Evolutionary conservation across 257 asterid species (phyloP).

Genomic region (Solanum lignicaule): DNA sequence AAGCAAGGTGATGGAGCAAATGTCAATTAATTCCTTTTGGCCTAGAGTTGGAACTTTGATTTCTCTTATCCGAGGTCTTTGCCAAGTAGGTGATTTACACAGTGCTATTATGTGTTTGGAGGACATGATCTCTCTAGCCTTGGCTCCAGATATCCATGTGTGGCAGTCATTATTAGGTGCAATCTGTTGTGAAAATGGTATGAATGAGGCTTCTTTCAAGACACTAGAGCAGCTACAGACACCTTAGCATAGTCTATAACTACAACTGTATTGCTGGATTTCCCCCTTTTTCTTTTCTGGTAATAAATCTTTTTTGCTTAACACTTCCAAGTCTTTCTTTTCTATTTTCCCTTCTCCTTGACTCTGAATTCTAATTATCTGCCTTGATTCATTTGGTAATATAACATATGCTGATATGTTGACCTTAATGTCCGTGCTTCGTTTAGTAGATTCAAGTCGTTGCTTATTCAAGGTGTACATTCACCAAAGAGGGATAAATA

Average conservation of each 20-base stretch:
- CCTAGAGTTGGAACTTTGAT: slow-evolving; percentile 41
- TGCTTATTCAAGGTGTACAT: not conserved
- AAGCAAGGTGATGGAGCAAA: slow-evolving; percentile 55
- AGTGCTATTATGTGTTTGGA: slow-evolving; percentile 70
- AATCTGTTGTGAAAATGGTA: slow-evolving; percentile 29
- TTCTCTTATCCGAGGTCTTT: slow-evolving; percentile 53
- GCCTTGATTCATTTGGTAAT: not conserved
- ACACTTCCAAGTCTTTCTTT: not conserved
- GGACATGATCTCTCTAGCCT: slow-evolving; percentile 76
- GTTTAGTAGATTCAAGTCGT: not conserved
- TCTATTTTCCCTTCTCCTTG: not conserved
- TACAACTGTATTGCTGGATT: not conserved
- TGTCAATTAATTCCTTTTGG: slow-evolving; percentile 43
- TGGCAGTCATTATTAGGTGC: slow-evolving; percentile 60
- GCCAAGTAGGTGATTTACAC: slow-evolving; percentile 41
- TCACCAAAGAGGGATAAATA: not conserved
- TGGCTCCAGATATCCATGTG: slow-evolving; percentile 41
- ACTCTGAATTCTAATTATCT: not conserved
- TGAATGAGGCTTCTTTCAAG: slow-evolving; percentile 11
- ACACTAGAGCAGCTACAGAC: not conserved
- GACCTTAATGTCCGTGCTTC: not conserved
- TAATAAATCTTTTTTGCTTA: not conserved
- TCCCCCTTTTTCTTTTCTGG: not conserved
- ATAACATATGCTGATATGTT: not conserved
- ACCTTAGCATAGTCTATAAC: not conserved